These are phyloP conservation scores for Trypanosoma boissoni DNA, from an alignment of 208 protist species.

Conservation along the genomic window DNA sequence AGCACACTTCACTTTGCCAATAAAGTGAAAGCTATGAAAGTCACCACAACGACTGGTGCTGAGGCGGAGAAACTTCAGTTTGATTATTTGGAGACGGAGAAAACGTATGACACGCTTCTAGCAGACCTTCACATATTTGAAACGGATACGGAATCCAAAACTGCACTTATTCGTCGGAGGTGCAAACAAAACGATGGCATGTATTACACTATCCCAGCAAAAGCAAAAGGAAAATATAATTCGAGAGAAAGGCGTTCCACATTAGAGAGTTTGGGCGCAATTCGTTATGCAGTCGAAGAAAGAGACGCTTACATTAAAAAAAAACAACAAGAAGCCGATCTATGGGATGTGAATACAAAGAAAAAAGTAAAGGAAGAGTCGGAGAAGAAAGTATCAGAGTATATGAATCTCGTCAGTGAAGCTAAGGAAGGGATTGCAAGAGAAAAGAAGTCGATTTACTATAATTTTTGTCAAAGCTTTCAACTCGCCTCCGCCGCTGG, in stretches of 20 bases:
- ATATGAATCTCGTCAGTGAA: conserved; percentile 36
- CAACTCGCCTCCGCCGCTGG: conserved; percentile 32
- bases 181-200: conserved; percentile 44
- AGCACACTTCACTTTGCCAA: conserved; percentile 51
- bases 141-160: conserved; percentile 33
- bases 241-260: conserved; percentile 37
- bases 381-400: conserved; percentile 33
- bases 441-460: conserved; percentile 21
- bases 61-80: conserved; percentile 35
- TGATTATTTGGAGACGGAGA: conserved; percentile 35
- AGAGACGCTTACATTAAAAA: conserved; percentile 29
- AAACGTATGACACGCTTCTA: conserved; percentile 20
- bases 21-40: conserved; percentile 53
- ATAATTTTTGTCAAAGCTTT: conserved; percentile 33
- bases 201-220: conserved; percentile 49
- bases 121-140: conserved; percentile 50
- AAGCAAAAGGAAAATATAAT: conserved; percentile 23
- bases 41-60: conserved; percentile 29
- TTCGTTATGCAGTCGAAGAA: conserved; percentile 49
- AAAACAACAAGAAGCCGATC: conserved; percentile 41
- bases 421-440: conserved; percentile 32
- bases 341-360: conserved; percentile 23
- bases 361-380: conserved; percentile 38
- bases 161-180: conserved; percentile 50
- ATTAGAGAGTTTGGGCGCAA: conserved; percentile 41